Percentiles rank a stretch among this genome's conserved stretches.
Conservation (phyloP, 2,329 filamentous ascomycete genomes). For the Xylaria arbuscula region DNA sequence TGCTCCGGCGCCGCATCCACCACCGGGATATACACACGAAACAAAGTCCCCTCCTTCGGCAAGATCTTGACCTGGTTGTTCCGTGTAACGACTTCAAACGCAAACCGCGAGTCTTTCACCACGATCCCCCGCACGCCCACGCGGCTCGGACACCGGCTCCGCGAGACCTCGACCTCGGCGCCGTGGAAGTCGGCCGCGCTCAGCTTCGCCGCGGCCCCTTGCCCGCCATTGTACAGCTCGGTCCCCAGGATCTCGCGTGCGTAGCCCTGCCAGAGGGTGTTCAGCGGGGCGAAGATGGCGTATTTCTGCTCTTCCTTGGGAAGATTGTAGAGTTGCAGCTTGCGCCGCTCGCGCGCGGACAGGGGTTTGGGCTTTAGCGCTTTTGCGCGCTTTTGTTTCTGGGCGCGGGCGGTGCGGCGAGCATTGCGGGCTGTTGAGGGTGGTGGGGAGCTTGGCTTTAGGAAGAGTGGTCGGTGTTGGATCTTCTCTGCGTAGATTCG, state of each 20-base stretch:
- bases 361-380: constrained; percentile 72
- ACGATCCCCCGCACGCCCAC: constrained; percentile 90
- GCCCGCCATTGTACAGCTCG: constrained; percentile 66
- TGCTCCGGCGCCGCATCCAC: constrained; percentile 32
- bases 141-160: constrained; percentile 81
- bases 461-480: constrained; percentile 81
- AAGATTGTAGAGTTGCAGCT: constrained; percentile 78
- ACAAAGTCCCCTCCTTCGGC: constrained; percentile 91
- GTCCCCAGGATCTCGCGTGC: constrained; percentile 81
- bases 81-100: constrained; percentile 84
- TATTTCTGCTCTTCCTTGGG: constrained; percentile 77
- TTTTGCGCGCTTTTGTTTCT: constrained; percentile 57
- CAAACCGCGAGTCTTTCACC: constrained; percentile 86
- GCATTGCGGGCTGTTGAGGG: constrained; percentile 68
- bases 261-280: constrained; percentile 85
- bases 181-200: constrained; percentile 92
- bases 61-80: constrained; percentile 78
- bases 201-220: constrained; percentile 76
- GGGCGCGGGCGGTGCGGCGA: constrained; percentile 54
- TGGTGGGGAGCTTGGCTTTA: constrained; percentile 79
- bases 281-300: constrained; percentile 79
- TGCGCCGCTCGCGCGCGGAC: constrained; percentile 81
- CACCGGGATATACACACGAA: constrained; percentile 76
- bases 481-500: constrained; percentile 86
- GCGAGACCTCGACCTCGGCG: constrained; percentile 81